Conservation (phyloP, 352 stramenopile genomes). For the Phytophthora brassicae region DNA sequence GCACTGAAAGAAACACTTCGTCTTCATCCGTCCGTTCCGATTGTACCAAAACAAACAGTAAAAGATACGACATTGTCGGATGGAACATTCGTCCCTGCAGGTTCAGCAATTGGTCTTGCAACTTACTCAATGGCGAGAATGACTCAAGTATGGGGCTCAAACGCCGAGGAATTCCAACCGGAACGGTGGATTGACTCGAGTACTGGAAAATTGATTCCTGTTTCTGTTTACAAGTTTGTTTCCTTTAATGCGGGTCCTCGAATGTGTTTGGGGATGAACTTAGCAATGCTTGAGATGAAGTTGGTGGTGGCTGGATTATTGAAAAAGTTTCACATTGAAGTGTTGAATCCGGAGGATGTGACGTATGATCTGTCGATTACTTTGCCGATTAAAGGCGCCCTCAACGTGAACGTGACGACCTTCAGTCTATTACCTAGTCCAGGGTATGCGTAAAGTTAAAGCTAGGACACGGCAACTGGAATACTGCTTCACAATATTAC, state of each 20-base stretch:
- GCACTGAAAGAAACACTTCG: constrained; percentile 59
- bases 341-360: no score
- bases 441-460: no score
- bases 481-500: no score
- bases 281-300: constrained; percentile 85
- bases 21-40: constrained; percentile 52
- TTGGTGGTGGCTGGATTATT: constrained; percentile 50
- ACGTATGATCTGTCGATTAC: no score
- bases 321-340: no score
- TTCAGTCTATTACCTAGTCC: no score
- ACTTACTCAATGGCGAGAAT: constrained; percentile 53
- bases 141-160: constrained; percentile 44
- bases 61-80: constrained; percentile 57
- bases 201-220: constrained; percentile 18
- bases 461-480: no score
- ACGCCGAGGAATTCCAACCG: constrained; percentile 49
- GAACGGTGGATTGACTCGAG: constrained; percentile 51
- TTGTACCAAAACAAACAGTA: constrained; percentile 31
- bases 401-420: no score
- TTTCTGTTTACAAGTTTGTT: constrained; percentile 58
- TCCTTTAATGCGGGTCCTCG: constrained; percentile 67
- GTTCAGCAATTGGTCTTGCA: constrained; percentile 28
- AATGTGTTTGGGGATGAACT: constrained; percentile 56
- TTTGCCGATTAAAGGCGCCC: no score
- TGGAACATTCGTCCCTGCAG: constrained; percentile 44